phyloP scores from a whole-genome alignment of 192 early-diverging fungal species.

The Blastocladiella britannica region DNA sequence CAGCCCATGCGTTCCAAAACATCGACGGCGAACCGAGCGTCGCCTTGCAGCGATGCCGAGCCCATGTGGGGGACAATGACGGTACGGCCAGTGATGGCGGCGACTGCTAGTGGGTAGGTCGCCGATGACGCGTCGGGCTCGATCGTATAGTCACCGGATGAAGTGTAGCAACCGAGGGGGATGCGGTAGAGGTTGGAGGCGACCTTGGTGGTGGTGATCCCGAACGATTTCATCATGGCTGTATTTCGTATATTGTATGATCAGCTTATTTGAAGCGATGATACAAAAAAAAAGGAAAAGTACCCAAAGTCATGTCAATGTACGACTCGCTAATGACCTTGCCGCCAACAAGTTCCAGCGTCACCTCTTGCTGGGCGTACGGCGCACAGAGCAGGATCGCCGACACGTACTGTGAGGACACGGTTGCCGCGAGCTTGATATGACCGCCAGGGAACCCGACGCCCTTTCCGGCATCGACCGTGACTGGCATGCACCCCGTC shows the following conservation, averaged over 20 bases:
- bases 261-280: not conserved
- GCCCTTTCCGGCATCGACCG: conserved; percentile 7
- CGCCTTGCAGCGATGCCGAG: conserved; percentile 74
- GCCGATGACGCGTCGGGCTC: conserved; percentile 94
- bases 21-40: conserved; percentile 72
- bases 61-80: conserved; percentile 89
- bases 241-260: too few species aligned
- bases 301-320: conserved; percentile 88
- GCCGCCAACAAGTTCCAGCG: conserved; percentile 66
- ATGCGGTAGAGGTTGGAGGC: conserved; percentile 66
- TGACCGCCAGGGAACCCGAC: conserved; percentile 72
- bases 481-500: conserved; percentile 65
- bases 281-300: not conserved
- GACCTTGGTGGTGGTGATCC: conserved; percentile 49
- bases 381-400: conserved; percentile 90
- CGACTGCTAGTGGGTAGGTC: conserved; percentile 90
- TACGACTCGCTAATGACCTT: conserved; percentile 93
- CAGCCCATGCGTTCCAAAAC: conserved; percentile 86
- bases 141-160: conserved; percentile 64
- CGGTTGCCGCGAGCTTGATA: conserved; percentile 75
- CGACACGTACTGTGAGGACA: conserved; percentile 95
- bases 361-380: conserved; percentile 59
- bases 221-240: conserved; percentile 93
- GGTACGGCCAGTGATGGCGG: conserved; percentile 75
- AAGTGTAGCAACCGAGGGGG: conserved; percentile 52